Base-by-base conservation (phyloP, 306 rosid genomes). In the Corylus avellana region DNA sequence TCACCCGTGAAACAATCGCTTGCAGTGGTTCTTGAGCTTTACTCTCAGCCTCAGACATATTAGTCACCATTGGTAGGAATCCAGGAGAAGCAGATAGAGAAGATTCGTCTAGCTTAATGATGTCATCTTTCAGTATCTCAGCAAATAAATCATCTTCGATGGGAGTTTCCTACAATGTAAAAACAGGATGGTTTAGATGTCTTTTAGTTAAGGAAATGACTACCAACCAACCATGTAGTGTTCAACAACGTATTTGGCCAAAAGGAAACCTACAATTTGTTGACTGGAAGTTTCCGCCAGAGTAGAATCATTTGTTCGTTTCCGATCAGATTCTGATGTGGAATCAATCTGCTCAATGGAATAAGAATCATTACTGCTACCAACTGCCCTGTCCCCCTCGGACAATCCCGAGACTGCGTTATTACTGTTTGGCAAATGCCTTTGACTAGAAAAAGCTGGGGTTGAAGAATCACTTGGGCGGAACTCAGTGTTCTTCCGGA, bases 51-150 rank as follows among this genome's bases (percentile, higher is more conserved):
- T 81, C 85, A 17, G 35, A 74, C 47, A 18, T 55, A 54, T 63
- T 39, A 32, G 20, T 12, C n/a, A 47, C 39, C 16, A 75, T 29
- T 0, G 79, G 80, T 1, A 12, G 12, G 20, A 27, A 29, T 59
- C 76, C 25, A 17, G 64, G 81, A 82, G 77, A 46, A 9, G 44
- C 12, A 35, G 70, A 49, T 4, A 75, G 12, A 8, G 83, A 84
- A 18, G 90, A 78, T 71, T 92, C 97, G 10, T 94, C 97, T 20
- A 92, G 83, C 32, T 88, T 83, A 67, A 94, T 84, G 47, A 94
- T 94, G 85, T 94, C 98, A 51, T 94, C 88, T 61, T 92, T 94
- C 20, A 94, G 85, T 81, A 92, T 89, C 12, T 95, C 98, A 0
- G 97, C 94, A 59, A 70, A 95, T 46, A 87, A 89, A 62, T 95